These are phyloP conservation scores for Hypoxylon sp. DNA, from an alignment of 2,329 filamentous ascomycete species.

Conservation along the genomic window DNA sequence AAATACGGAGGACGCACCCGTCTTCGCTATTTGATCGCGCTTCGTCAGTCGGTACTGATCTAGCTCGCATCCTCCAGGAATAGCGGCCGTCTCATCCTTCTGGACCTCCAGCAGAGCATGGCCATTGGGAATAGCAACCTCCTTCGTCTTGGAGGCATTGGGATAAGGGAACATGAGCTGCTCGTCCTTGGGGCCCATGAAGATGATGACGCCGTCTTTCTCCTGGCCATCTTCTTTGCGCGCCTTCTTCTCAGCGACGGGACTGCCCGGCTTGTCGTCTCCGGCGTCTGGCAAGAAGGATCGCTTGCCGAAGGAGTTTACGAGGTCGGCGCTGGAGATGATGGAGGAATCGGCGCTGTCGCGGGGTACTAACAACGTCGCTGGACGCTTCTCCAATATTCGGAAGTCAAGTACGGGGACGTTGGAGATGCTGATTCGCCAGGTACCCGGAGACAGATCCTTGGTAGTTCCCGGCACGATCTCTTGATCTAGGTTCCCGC, in stretches of 20 bases:
- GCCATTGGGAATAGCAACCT: slow-evolving; percentile 55
- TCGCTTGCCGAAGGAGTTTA: slow-evolving; percentile 61
- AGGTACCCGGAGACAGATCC: slow-evolving; percentile 62
- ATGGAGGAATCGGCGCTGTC: slow-evolving; percentile 45
- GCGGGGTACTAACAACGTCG: slow-evolving; percentile 49
- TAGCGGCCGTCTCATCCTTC: slow-evolving; percentile 57
- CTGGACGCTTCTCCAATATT: slow-evolving; percentile 63
- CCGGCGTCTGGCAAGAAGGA: slow-evolving; percentile 53
- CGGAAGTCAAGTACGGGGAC: slow-evolving; percentile 65
- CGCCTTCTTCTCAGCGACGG: slow-evolving; percentile 53
- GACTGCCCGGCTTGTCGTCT: slow-evolving; percentile 48
- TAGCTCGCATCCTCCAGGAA: slow-evolving; percentile 60
- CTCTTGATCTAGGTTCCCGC: slow-evolving; percentile 53
- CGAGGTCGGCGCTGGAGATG: slow-evolving; percentile 45
- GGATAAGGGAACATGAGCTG: slow-evolving; percentile 62
- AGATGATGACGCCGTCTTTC: slow-evolving; percentile 62
- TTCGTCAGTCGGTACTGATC: slow-evolving; percentile 65
- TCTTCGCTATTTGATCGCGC: slow-evolving; percentile 64
- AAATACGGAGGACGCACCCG: slow-evolving; percentile 64
- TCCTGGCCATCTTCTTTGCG: slow-evolving; percentile 46
- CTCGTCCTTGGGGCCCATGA: slow-evolving; percentile 59
- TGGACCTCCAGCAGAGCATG: slow-evolving; percentile 63
- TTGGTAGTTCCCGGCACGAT: slow-evolving; percentile 56
- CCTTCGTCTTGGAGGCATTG: slow-evolving; percentile 56
- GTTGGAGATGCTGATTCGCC: slow-evolving; percentile 61